These are phyloP conservation scores for Gelatoporia subvermispora DNA, from an alignment of 768 basidiomycete species.

Conservation along the genomic window DNA sequence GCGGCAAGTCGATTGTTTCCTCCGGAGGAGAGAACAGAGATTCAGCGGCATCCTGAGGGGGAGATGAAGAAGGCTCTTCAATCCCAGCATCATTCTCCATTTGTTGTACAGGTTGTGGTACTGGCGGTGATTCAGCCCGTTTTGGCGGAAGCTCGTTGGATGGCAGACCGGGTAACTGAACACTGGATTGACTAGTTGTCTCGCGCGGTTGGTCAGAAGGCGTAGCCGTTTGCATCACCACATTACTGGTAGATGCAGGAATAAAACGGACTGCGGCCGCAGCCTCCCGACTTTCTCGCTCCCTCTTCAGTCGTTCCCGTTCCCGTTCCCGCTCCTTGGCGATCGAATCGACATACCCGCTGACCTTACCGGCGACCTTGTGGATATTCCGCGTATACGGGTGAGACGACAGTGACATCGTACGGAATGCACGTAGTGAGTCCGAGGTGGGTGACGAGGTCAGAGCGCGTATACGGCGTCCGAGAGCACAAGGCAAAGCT, in stretches of 20 bases:
- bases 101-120: too few species aligned
- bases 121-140: too few species aligned
- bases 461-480: conserved; percentile 26
- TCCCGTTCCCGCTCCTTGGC: conserved; percentile 75
- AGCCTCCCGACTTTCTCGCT: conserved; percentile 45
- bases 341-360: conserved; percentile 69
- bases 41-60: conserved; percentile 2
- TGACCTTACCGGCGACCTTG: conserved; percentile 55
- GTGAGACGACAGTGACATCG: conserved; percentile 37
- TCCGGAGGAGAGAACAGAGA: conserved; percentile 17
- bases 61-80: not conserved
- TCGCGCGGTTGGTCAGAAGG: too few species aligned
- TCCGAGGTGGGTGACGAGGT: conserved; percentile 30
- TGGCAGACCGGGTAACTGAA: too few species aligned
- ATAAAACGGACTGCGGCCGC: not conserved
- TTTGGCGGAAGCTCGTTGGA: too few species aligned
- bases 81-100: too few species aligned
- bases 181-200: too few species aligned
- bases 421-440: conserved; percentile 40
- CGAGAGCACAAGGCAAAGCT: conserved; percentile 20
- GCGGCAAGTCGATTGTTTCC: conserved; percentile 6
- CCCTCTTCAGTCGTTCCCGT: conserved; percentile 64
- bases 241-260: too few species aligned
- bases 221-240: too few species aligned
- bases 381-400: conserved; percentile 43